Conservation (phyloP, 208 protist species). For the Crithidia expoeki region DNA sequence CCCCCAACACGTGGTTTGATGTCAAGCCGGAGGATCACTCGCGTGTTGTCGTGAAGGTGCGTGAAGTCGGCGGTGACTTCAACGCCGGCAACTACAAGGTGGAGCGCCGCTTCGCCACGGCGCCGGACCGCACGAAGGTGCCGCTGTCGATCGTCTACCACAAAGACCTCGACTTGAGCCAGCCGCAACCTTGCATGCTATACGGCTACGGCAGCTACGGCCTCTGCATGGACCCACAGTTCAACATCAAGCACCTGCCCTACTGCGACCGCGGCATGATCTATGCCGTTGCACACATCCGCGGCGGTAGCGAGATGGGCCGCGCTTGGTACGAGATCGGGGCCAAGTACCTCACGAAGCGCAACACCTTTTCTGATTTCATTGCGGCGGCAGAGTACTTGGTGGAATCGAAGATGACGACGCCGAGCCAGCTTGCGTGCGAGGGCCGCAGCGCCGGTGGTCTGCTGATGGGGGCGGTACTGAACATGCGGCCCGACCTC, state of each 20-base stretch:
- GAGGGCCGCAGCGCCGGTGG: conserved; percentile 94
- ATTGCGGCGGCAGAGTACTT: conserved; percentile 90
- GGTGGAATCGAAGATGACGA: conserved; percentile 67
- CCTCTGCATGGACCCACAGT: conserved; percentile 85
- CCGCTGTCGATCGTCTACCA: conserved; percentile 84
- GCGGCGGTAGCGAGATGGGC: conserved; percentile 94
- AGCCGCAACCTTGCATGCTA: conserved; percentile 81
- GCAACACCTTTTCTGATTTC: conserved; percentile 94
- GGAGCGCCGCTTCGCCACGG: conserved; percentile 71
- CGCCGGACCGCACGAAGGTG: conserved; percentile 75
- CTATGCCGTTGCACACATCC: conserved; percentile 91
- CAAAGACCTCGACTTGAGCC: conserved; percentile 66
- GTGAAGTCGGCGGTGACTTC: conserved; percentile 80
- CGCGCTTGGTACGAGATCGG: conserved; percentile 89
- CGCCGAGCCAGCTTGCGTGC: conserved; percentile 73
- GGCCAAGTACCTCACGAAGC: conserved; percentile 93
- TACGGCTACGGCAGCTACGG: conserved; percentile 94
- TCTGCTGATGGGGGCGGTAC: conserved; percentile 89
- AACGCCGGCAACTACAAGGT: conserved; percentile 66
- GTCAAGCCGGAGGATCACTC: conserved; percentile 45
- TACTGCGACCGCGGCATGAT: conserved; percentile 91
- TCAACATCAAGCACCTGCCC: conserved; percentile 77
- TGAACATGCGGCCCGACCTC: conserved; percentile 94
- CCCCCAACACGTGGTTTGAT: conserved; percentile 80
- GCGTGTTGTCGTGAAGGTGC: conserved; percentile 67